Conservation (phyloP, 805 yeast genomes). For the Deakozyma indianensis region DNA sequence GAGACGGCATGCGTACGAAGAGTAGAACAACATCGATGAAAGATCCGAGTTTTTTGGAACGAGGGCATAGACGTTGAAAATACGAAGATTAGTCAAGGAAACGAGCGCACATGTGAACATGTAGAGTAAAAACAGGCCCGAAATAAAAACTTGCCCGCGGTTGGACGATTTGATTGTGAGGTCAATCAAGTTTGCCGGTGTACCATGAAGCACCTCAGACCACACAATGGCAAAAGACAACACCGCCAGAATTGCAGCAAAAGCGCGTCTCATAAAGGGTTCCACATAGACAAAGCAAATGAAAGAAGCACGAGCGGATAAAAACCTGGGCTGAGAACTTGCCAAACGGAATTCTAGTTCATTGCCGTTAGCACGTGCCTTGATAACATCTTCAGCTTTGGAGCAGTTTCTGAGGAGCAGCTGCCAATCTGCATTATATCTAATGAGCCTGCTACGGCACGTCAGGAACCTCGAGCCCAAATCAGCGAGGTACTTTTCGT, state of each 20-base stretch:
- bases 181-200: conserved; percentile 48
- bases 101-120: conserved; percentile 57
- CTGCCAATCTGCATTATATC: conserved; percentile 45
- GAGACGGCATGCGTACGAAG: conserved; percentile 66
- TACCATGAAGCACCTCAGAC: conserved; percentile 63
- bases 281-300: conserved; percentile 27
- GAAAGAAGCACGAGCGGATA: conserved; percentile 30
- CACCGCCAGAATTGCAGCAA: conserved; percentile 28
- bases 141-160: conserved; percentile 25
- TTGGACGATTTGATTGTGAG: conserved; percentile 25
- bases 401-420: conserved; percentile 34
- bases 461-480: conserved; percentile 38
- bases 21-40: conserved; percentile 60
- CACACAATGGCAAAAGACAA: conserved; percentile 46
- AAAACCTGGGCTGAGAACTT: conserved; percentile 5
- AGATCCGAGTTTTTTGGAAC: conserved; percentile 61
- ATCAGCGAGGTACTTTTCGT: conserved; percentile 31
- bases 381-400: conserved; percentile 42
- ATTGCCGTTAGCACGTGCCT: conserved; percentile 18
- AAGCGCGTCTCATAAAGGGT: conserved; percentile 32
- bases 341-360: conserved; percentile 14
- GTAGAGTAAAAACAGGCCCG: conserved; percentile 38
- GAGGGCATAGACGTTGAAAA: conserved; percentile 65
- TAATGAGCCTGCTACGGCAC: conserved; percentile 36
- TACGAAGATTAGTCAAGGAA: conserved; percentile 49